phyloP scores from a whole-genome alignment of 768 basidiomycete genomes.

The Boletus pseudopeckii region DNA sequence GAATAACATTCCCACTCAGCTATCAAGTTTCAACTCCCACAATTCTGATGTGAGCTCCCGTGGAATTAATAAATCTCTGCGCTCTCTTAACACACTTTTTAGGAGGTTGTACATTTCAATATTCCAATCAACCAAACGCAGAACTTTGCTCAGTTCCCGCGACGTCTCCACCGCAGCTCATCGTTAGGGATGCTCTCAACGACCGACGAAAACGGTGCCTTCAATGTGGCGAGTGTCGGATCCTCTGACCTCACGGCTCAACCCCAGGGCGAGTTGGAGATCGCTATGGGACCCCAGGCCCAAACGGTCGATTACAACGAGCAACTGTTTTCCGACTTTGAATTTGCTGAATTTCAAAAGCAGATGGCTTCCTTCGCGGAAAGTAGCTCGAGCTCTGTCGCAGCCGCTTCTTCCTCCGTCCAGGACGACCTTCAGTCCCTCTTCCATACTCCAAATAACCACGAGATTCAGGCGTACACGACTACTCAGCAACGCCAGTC shows the following conservation, averaged over 20 bases:
- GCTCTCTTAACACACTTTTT: background rate
- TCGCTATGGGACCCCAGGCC: slow-evolving; percentile 21
- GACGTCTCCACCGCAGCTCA: background rate
- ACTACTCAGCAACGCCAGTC: slow-evolving; percentile 16
- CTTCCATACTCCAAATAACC: slow-evolving; percentile 15
- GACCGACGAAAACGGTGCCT: slow-evolving; percentile 35
- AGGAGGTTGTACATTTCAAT: slow-evolving; percentile 15
- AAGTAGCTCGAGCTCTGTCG: slow-evolving; percentile 1
- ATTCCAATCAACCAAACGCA: slow-evolving; percentile 12
- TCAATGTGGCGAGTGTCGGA: slow-evolving; percentile 35
- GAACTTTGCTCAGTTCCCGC: slow-evolving; percentile 3
- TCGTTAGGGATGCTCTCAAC: slow-evolving; percentile 27
- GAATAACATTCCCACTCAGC: slow-evolving; percentile 6
- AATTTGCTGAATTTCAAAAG: slow-evolving; percentile 16
- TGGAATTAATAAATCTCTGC: background rate
- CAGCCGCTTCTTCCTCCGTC: background rate
- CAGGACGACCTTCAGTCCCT: slow-evolving; percentile 21
- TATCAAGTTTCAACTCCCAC: background rate
- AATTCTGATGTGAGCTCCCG: slow-evolving; percentile 11
- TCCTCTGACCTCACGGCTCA: slow-evolving; percentile 28
- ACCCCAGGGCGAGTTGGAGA: slow-evolving; percentile 38
- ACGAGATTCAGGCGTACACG: slow-evolving; percentile 13
- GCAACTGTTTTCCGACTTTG: slow-evolving; percentile 22
- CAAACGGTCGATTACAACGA: slow-evolving; percentile 8
- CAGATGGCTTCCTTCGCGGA: slow-evolving; percentile 1